Evolutionary conservation across 768 basidiomycete species (phyloP).

Genomic region (Termitomyces sp.): DNA sequence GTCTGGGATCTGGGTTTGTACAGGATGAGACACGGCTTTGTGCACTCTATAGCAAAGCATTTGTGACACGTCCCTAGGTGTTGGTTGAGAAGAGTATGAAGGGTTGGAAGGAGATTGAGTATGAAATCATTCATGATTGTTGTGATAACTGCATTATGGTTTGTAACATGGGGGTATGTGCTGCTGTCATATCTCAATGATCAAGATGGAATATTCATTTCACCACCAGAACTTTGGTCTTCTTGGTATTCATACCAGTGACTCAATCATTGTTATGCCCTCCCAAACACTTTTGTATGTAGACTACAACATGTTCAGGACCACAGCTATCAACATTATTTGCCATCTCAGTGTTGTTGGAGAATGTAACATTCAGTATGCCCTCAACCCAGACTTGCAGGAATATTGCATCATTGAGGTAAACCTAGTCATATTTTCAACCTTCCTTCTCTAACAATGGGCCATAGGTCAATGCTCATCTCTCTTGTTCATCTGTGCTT

Average conservation of each 20-base stretch:
- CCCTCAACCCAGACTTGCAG: conserved; percentile 82
- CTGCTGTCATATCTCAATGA: not conserved
- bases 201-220: not conserved
- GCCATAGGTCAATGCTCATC: no score
- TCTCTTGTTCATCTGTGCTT: no score
- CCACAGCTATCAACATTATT: conserved; percentile 96
- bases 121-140: conserved; percentile 97
- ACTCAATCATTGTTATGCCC: conserved; percentile 96
- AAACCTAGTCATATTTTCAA: no score
- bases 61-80: conserved; percentile 96
- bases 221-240: conserved; percentile 89
- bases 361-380: conserved; percentile 99
- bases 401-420: conserved; percentile 99
- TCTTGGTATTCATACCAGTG: conserved; percentile 96
- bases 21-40: conserved; percentile 88
- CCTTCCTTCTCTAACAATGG: no score
- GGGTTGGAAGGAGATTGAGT: conserved; percentile 99
- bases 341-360: conserved; percentile 97
- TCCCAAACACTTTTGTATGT: conserved; percentile 97
- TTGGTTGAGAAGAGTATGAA: conserved; percentile 99
- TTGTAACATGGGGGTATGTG: conserved; percentile 97
- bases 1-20: conserved; percentile 95
- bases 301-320: conserved; percentile 99
- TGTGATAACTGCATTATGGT: conserved; percentile 98
- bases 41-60: no score